These are phyloP conservation scores for Monilinia fructigena DNA, from an alignment of 2,329 filamentous ascomycete species.

Conservation along the genomic window DNA sequence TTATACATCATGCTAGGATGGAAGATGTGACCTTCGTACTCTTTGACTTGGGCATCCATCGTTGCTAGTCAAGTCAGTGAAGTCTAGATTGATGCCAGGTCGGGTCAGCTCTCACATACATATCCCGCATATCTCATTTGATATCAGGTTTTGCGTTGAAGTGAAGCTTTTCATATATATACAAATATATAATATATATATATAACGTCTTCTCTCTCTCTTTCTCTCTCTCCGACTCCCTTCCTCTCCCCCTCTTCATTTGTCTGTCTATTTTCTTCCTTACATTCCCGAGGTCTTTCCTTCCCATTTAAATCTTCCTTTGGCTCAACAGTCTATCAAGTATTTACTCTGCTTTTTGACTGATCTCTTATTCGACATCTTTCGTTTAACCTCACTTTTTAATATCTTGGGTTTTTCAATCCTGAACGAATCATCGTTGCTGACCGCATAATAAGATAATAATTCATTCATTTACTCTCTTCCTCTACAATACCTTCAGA, in stretches of 20 bases:
- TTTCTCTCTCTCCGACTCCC: background rate
- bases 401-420: background rate
- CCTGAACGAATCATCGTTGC: too few relatives aligned
- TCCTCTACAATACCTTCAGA: background rate
- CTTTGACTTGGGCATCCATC: constrained; percentile 19
- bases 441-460: background rate
- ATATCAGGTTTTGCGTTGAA: background rate
- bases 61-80: constrained; percentile 6
- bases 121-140: constrained; percentile 20
- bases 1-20: background rate
- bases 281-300: background rate
- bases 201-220: background rate
- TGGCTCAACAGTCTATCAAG: background rate
- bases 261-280: background rate
- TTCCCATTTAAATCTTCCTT: background rate
- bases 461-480: background rate
- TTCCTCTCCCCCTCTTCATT: background rate
- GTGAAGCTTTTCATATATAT: constrained; percentile 11
- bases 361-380: background rate
- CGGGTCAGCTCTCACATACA: background rate
- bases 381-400: background rate
- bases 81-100: constrained; percentile 21
- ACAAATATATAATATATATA: too few relatives aligned
- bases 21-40: background rate
- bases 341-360: background rate